Base-by-base conservation (phyloP, 2,329 filamentous ascomycete species). In the Penicillium janthinellum region DNA sequence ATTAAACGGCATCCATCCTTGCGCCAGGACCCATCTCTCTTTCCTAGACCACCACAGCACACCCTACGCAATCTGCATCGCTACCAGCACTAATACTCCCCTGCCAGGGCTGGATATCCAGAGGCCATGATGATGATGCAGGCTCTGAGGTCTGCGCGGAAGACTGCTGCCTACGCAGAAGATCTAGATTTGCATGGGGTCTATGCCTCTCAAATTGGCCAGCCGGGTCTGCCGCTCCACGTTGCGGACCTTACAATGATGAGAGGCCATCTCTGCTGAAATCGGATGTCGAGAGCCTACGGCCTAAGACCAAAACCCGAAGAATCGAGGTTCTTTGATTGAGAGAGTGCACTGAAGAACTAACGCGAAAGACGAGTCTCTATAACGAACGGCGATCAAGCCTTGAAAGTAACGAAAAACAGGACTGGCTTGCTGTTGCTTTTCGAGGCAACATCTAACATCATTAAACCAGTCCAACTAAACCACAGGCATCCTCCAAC, bases 241-340 rank as follows among this genome's bases (percentile, higher is more conserved):
- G 28, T 10, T 5, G 39, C n/a, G 42, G 44, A 57, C 44, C 5
- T 5, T 11, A 35, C 28, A 44, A 14, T 12, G 17, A 42, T 12
- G n/a, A 45, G 44, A 7, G 31, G 31, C n/a, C 22, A 53, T 44
- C 37, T 44, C 53, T 17, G 42, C 54, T 60, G 25, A 17, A 60
- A 20, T 37, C 39, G 53, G 44, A 54, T 52, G 20, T 41, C 31
- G 51, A 52, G 22, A 22, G 22, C 22, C 22, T 22, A 22, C 35
- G 55, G 22, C 44, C 15, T 1, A 5, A 5, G 5, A 28, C 7
- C 14, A 8, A 22, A 22, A 4, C 22, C 22, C 22, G 22, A 22
- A 22, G 22, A 22, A 22, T 22, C 22, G 22, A 22, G 22, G 22
- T 15, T 14, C 20, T 5, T 15, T 7, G 42, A 25, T 28, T 45